phyloP scores from a whole-genome alignment of 2,329 filamentous ascomycete genomes.

The Periconia sp. region DNA sequence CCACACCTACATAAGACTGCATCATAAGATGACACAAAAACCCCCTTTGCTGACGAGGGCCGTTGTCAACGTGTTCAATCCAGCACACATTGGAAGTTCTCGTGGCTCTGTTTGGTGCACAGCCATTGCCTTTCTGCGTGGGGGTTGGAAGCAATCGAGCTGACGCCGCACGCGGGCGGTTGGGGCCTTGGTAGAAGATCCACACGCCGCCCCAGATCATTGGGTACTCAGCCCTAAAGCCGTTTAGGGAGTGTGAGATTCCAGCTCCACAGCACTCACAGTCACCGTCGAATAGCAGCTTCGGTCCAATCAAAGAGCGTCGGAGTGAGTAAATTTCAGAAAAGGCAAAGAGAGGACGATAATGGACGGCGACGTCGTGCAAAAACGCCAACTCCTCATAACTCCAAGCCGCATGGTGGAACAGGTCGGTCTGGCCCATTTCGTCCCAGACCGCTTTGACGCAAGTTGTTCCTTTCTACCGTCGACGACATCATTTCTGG shows the following conservation, averaged over 20 bases:
- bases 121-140: too few species aligned
- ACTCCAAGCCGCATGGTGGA: neutral
- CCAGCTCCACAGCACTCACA: slow-evolving; percentile 18
- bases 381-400: neutral
- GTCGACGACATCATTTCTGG: neutral
- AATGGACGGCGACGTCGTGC: neutral
- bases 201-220: slow-evolving; percentile 7
- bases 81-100: slow-evolving; percentile 7
- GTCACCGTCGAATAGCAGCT: slow-evolving; percentile 27
- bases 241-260: slow-evolving; percentile 7
- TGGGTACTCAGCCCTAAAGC: slow-evolving; percentile 27
- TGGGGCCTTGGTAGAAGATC: neutral
- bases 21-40: neutral
- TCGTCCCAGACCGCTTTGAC: neutral
- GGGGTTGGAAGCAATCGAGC: slow-evolving; percentile 2
- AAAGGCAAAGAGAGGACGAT: slow-evolving; percentile 4
- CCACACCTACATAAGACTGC: slow-evolving; percentile 9
- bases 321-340: slow-evolving; percentile 1
- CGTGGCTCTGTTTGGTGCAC: too few species aligned
- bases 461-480: neutral
- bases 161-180: slow-evolving; percentile 3
- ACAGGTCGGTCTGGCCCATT: neutral
- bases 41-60: slow-evolving; percentile 11
- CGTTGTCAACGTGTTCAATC: slow-evolving; percentile 17
- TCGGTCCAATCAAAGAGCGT: slow-evolving; percentile 13